A percentile compares a stretch with the other conserved stretches of the same genome.
phyloP scores from a whole-genome alignment of 352 stramenopile species.

The Pythium scleroteichum region DNA sequence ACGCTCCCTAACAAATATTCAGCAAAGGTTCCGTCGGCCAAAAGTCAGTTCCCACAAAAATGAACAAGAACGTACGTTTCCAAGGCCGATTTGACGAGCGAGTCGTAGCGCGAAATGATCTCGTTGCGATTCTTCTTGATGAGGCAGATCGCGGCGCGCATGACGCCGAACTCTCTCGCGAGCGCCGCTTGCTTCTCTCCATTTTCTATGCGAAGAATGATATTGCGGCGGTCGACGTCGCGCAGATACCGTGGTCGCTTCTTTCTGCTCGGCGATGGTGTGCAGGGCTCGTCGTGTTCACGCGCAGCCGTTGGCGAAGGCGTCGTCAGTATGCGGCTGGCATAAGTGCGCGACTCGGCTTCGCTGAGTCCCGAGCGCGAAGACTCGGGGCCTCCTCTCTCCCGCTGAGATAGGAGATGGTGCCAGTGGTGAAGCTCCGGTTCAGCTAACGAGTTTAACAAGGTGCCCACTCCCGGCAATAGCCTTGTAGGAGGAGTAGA shows the following conservation, averaged over 20 bases:
- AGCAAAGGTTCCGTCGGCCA: not conserved
- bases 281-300: not conserved
- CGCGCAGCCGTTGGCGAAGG: not conserved
- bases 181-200: constrained; percentile 67
- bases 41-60: not conserved
- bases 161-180: constrained; percentile 70
- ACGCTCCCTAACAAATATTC: not conserved
- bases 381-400: too few species aligned
- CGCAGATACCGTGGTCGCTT: constrained; percentile 59
- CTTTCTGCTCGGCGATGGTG: not conserved
- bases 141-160: constrained; percentile 66
- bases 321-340: too few species aligned
- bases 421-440: too few species aligned
- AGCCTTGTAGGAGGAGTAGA: too few species aligned
- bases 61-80: constrained; percentile 41
- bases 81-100: constrained; percentile 52
- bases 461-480: too few species aligned
- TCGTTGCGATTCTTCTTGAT: constrained; percentile 80
- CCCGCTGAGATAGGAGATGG: too few species aligned
- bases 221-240: constrained; percentile 58
- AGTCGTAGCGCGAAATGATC: constrained; percentile 68
- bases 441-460: too few species aligned
- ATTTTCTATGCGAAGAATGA: constrained; percentile 70
- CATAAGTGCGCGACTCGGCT: too few species aligned
- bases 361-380: too few species aligned